These are phyloP conservation scores for Penicillium griseofulvum DNA, from an alignment of 2,329 filamentous ascomycete species.

Conservation along the genomic window DNA sequence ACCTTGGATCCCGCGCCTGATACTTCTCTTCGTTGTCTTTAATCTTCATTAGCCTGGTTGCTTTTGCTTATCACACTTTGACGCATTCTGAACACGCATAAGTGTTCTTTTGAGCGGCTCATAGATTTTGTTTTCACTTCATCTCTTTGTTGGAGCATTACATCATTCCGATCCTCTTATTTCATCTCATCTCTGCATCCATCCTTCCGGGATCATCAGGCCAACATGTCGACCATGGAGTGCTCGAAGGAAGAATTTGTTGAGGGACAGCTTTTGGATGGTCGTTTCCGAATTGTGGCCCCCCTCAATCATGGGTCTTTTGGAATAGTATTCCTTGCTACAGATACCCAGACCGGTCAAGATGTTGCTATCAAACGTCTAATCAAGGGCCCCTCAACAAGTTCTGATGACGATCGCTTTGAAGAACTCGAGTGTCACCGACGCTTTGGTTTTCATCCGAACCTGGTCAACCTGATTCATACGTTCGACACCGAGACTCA, in stretches of 20 bases:
- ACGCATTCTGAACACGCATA: slow-evolving; percentile 12
- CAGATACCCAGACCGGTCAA: slow-evolving; percentile 71
- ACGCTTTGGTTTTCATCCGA: slow-evolving; percentile 73
- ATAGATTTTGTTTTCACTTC: slow-evolving; percentile 22
- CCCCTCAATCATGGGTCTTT: slow-evolving; percentile 98
- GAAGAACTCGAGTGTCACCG: slow-evolving; percentile 68
- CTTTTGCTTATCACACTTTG: slow-evolving; percentile 17
- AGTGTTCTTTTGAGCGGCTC: slow-evolving; percentile 24
- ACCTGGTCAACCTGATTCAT: slow-evolving; percentile 89
- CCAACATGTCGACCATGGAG: slow-evolving; percentile 31
- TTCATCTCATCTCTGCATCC: slow-evolving; percentile 9
- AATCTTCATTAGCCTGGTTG: slow-evolving; percentile 33
- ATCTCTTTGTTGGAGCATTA: slow-evolving; percentile 16
- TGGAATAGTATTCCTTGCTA: slow-evolving; percentile 95
- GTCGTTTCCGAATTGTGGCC: slow-evolving; percentile 85
- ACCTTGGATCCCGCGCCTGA: slow-evolving; percentile 24
- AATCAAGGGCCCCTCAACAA: slow-evolving; percentile 71
- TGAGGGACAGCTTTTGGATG: slow-evolving; percentile 45
- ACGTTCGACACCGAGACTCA: slow-evolving; percentile 91
- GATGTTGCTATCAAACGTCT: slow-evolving; percentile 94
- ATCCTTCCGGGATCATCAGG: slow-evolving; percentile 15
- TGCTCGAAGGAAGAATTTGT: slow-evolving; percentile 38
- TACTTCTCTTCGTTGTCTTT: slow-evolving; percentile 26
- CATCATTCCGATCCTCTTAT: slow-evolving; percentile 5
- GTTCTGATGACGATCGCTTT: slow-evolving; percentile 67